Percentiles rank a stretch among this genome's conserved stretches.
phyloP scores from a whole-genome alignment of 139 green algal species.

The Monoraphidium neglectum region DNA sequence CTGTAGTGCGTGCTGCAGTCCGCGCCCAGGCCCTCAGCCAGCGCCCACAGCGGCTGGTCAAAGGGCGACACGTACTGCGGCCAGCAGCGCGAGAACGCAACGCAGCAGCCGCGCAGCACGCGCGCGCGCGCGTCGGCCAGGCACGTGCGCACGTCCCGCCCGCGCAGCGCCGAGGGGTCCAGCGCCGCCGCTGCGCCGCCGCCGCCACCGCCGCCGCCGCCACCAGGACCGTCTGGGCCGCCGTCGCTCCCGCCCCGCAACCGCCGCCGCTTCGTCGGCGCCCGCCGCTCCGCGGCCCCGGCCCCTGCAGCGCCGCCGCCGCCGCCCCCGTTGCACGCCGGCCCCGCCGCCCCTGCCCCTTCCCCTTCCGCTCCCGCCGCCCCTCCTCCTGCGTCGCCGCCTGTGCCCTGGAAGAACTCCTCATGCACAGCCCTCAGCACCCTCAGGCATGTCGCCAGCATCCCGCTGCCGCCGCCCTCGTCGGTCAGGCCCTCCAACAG shows the following conservation, averaged over 20 bases:
- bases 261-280: neutral
- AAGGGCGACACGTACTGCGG: conserved; percentile 35
- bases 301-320: neutral
- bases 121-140: conserved; percentile 26
- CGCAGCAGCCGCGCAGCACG: conserved; percentile 55
- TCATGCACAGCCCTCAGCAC: conserved; percentile 39
- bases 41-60: conserved; percentile 75
- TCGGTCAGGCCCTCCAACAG: conserved; percentile 56
- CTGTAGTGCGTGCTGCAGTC: conserved; percentile 32
- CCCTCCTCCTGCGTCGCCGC: neutral
- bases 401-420: conserved; percentile 1
- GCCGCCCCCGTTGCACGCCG: neutral
- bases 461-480: conserved; percentile 1
- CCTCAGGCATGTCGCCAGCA: conserved; percentile 17
- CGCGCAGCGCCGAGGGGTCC: neutral
- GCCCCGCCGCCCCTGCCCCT: neutral
- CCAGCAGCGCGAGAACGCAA: conserved; percentile 83
- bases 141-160: conserved; percentile 38
- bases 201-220: neutral
- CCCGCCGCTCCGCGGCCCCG: too few species aligned
- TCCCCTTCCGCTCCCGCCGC: neutral
- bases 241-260: neutral
- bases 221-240: neutral
- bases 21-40: conserved; percentile 76
- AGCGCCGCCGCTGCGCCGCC: neutral